These are phyloP conservation scores for Wallacemonas sp. DNA, from an alignment of 208 protist genomes.

Conservation along the genomic window DNA sequence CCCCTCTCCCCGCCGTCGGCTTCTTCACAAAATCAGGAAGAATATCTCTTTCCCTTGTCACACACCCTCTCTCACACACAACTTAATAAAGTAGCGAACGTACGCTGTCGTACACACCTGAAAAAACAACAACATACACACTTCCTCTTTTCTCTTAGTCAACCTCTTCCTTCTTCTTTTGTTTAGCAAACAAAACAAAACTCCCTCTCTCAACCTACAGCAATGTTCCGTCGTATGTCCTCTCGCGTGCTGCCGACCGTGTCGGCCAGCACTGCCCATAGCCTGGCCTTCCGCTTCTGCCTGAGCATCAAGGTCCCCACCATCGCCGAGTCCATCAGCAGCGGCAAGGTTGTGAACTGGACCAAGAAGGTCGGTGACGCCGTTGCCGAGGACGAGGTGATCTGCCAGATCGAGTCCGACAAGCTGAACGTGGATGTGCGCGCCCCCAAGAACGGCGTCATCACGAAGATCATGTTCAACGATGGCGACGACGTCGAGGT, in stretches of 20 bases:
- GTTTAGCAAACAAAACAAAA: too few relatives aligned
- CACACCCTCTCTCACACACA: too few relatives aligned
- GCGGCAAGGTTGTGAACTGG: conserved; percentile 96
- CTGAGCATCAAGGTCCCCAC: conserved; percentile 93
- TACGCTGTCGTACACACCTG: too few relatives aligned
- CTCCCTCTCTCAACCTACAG: too few relatives aligned
- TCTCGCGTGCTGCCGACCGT: conserved; percentile 30
- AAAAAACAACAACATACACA: too few relatives aligned
- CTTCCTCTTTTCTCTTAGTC: too few relatives aligned
- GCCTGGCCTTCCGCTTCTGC: conserved; percentile 79
- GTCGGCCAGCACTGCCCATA: conserved; percentile 20
- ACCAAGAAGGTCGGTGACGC: conserved; percentile 95
- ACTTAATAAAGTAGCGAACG: too few relatives aligned
- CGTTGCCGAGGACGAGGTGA: conserved; percentile 96
- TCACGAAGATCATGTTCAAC: conserved; percentile 90
- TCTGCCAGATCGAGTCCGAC: conserved; percentile 98
- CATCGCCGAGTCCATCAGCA: conserved; percentile 98
- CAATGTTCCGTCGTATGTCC: conserved; percentile 55
- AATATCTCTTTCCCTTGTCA: too few relatives aligned
- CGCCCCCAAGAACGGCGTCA: conserved; percentile 89
- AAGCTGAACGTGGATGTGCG: conserved; percentile 97
- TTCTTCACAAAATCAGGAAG: too few relatives aligned
- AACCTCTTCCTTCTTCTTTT: too few relatives aligned
- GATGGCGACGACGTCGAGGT: conserved; percentile 93
- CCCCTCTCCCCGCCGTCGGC: too few relatives aligned